A percentile compares a stretch with the other conserved stretches of the same genome.
These are phyloP conservation scores for Pseudogymnoascus sp. DNA, from an alignment of 2,329 filamentous ascomycete genomes.

Conservation along the genomic window DNA sequence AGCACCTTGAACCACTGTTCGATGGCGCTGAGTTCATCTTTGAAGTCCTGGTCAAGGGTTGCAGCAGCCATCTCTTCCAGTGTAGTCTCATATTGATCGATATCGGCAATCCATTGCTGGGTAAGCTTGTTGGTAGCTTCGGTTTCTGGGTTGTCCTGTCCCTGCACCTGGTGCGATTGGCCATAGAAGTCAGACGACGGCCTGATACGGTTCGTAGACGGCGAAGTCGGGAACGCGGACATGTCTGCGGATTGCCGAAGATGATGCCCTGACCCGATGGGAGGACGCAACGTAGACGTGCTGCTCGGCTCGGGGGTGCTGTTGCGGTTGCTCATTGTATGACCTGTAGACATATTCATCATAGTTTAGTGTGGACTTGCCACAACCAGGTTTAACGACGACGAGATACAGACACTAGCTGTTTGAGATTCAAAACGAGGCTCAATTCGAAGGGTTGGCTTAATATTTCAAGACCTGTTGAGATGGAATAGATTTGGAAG, in stretches of 20 bases:
- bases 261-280: slow-evolving; percentile 72
- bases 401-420: slow-evolving; percentile 16
- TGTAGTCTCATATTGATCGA: slow-evolving; percentile 98
- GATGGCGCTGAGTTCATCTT: slow-evolving; percentile 96
- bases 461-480: slow-evolving; percentile 3
- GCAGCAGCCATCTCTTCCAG: slow-evolving; percentile 98
- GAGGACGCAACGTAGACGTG: slow-evolving; percentile 73
- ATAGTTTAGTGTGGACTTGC: slow-evolving; percentile 26
- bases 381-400: slow-evolving; percentile 14
- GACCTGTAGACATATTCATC: slow-evolving; percentile 60
- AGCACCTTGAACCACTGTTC: slow-evolving; percentile 99
- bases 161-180: slow-evolving; percentile 59
- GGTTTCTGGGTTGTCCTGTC: slow-evolving; percentile 58
- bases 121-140: slow-evolving; percentile 89
- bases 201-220: slow-evolving; percentile 70
- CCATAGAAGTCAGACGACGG: slow-evolving; percentile 94
- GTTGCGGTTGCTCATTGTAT: slow-evolving; percentile 77
- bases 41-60: slow-evolving; percentile 98
- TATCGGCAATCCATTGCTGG: slow-evolving; percentile 98
- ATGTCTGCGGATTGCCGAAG: slow-evolving; percentile 95
- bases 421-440: slow-evolving; percentile 23
- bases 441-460: slow-evolving; percentile 13
- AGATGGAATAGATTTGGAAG: slow-evolving; percentile 6
- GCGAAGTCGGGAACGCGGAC: slow-evolving; percentile 67
- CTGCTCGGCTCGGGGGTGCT: slow-evolving; percentile 90